phyloP scores from a whole-genome alignment of 768 basidiomycete species.

The Panus rudis region DNA sequence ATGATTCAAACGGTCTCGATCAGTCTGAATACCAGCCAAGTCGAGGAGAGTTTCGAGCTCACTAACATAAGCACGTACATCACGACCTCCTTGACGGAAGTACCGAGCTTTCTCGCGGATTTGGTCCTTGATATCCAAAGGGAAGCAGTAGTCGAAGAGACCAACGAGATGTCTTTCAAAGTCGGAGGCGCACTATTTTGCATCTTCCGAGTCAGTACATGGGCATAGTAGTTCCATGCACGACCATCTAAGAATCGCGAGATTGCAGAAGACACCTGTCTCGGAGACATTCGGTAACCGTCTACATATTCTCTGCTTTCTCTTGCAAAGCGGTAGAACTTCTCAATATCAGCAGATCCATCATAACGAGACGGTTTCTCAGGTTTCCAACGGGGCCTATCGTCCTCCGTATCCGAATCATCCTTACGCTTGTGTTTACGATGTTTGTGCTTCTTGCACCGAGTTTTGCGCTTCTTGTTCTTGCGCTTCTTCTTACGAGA shows the following conservation, averaged over 20 bases:
- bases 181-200: no score
- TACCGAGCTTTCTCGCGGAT: conserved; percentile 4
- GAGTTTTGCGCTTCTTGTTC: neutral
- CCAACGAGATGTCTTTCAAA: conserved; percentile 7
- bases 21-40: conserved; percentile 20
- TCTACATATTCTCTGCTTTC: conserved; percentile 4
- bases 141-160: conserved; percentile 21
- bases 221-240: conserved; percentile 21
- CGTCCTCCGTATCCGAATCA: no score
- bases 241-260: conserved; percentile 14
- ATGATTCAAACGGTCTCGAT: no score
- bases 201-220: no score
- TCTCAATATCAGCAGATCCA: conserved; percentile 3
- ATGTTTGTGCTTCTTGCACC: no score
- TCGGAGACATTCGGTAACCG: neutral
- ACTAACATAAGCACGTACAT: conserved; percentile 10
- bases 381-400: conserved; percentile 6
- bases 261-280: neutral
- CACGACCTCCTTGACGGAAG: neutral
- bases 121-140: conserved; percentile 11
- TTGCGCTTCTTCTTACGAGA: no score
- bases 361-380: conserved; percentile 4
- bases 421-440: neutral
- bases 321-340: conserved; percentile 8
- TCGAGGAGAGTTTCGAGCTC: conserved; percentile 12